Conservation (phyloP, 805 yeast species). For the Ogataea ganodermae region DNA sequence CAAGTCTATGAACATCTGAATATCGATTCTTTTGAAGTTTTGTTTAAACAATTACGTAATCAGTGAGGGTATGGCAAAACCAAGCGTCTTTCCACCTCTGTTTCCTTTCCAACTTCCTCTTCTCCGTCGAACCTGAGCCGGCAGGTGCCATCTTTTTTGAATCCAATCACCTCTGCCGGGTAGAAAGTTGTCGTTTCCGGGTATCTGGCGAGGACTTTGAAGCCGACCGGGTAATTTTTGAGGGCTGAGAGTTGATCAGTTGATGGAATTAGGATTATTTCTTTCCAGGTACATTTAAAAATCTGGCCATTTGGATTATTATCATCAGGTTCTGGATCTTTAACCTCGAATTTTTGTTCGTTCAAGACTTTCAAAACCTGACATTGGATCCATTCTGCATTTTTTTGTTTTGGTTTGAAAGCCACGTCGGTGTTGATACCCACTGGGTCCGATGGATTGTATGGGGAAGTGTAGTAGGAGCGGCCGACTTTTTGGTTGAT, state of each 20-base stretch:
- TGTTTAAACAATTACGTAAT: no score
- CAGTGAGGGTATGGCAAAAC: constrained; percentile 71
- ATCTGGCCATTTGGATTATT: constrained; percentile 83
- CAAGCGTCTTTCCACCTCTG: constrained; percentile 82
- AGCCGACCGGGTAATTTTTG: constrained; percentile 66
- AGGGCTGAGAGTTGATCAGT: constrained; percentile 31
- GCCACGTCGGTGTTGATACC: constrained; percentile 83
- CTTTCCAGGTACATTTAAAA: constrained; percentile 81
- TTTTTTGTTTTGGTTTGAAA: constrained; percentile 69
- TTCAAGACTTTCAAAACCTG: constrained; percentile 67
- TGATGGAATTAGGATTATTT: constrained; percentile 72
- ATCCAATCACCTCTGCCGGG: constrained; percentile 87
- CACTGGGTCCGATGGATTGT: constrained; percentile 59
- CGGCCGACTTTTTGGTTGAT: constrained; percentile 20
- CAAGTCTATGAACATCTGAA: no score
- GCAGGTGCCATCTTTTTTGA: constrained; percentile 73
- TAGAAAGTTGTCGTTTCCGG: constrained; percentile 98
- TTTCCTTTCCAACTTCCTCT: constrained; percentile 93
- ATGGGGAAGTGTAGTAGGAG: constrained; percentile 49
- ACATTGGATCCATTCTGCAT: constrained; percentile 95
- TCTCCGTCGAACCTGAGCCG: constrained; percentile 91
- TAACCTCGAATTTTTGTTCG: constrained; percentile 69
- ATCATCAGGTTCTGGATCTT: constrained; percentile 98
- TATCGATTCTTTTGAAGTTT: no score
- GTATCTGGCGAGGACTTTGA: constrained; percentile 86